These are phyloP conservation scores for Starmerella kuoi DNA, from an alignment of 805 yeast species.

Conservation along the genomic window DNA sequence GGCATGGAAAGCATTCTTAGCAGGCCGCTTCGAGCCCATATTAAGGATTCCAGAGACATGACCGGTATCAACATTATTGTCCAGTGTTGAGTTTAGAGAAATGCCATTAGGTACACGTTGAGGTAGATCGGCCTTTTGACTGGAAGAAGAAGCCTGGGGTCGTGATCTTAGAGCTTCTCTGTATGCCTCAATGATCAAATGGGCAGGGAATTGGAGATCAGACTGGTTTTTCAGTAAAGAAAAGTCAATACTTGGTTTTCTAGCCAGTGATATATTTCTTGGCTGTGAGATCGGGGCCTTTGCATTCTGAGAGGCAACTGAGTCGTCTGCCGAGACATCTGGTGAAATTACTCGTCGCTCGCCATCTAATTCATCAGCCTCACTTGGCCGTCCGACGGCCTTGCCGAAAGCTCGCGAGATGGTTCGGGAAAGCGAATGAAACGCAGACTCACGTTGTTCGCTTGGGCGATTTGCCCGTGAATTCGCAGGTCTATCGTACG, in stretches of 20 bases:
- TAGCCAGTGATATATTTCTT: not conserved
- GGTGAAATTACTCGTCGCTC: not conserved
- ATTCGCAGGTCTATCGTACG: slow-evolving; percentile 4
- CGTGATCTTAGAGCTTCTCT: slow-evolving; percentile 11
- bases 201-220: slow-evolving; percentile 5
- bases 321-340: not conserved
- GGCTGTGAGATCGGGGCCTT: not conserved
- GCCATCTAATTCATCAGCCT: not conserved
- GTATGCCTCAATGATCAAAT: slow-evolving; percentile 11
- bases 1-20: not conserved
- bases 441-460: slow-evolving; percentile 2
- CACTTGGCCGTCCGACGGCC: not conserved
- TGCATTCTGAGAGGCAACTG: not conserved
- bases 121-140: not conserved
- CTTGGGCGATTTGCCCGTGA: not conserved
- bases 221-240: not conserved
- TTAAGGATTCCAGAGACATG: not conserved
- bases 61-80: not conserved
- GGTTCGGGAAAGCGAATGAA: not conserved
- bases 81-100: not conserved
- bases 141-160: not conserved
- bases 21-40: not conserved
- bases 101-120: too few relatives aligned
- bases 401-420: not conserved
- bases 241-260: slow-evolving; percentile 1